Conservation (phyloP, 2,329 filamentous ascomycete species). For the Neocucurbitaria cava region DNA sequence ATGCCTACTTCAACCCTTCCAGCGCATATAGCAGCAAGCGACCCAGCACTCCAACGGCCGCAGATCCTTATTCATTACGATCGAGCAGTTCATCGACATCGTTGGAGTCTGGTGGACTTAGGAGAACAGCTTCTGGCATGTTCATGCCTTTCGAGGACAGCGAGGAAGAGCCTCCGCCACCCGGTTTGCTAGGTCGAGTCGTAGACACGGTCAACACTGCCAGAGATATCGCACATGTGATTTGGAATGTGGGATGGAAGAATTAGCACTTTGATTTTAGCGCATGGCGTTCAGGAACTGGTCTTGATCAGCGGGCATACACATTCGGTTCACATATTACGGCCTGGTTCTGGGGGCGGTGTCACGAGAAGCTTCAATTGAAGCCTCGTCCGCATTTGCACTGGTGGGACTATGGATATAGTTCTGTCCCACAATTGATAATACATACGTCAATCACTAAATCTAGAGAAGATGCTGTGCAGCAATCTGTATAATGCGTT, state of each 20-base stretch:
- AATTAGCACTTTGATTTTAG: conserved; percentile 44
- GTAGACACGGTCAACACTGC: conserved; percentile 78
- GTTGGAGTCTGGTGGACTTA: conserved; percentile 62
- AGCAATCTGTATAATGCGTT: not conserved
- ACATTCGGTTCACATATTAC: conserved; percentile 15
- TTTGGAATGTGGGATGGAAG: conserved; percentile 72
- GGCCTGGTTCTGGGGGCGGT: conserved; percentile 25
- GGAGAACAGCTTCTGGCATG: conserved; percentile 85
- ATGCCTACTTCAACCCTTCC: conserved; percentile 55
- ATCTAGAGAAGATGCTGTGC: not conserved
- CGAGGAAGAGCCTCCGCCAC: conserved; percentile 63
- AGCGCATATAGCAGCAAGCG: conserved; percentile 44
- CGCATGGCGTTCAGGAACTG: conserved; percentile 30
- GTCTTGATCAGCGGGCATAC: conserved; percentile 24
- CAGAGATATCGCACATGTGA: conserved; percentile 69
- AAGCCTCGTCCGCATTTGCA: conserved; percentile 24
- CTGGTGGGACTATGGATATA: conserved; percentile 20
- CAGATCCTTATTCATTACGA: conserved; percentile 27
- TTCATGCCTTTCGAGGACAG: conserved; percentile 86
- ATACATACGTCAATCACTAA: conserved; percentile 21
- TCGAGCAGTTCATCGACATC: conserved; percentile 22
- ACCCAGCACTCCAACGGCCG: conserved; percentile 46
- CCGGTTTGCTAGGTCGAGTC: conserved; percentile 77
- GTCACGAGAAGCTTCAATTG: conserved; percentile 18
- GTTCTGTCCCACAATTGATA: conserved; percentile 19